Base-by-base conservation (phyloP, 495 filamentous ascomycete species). In the Penicillium lagena region DNA sequence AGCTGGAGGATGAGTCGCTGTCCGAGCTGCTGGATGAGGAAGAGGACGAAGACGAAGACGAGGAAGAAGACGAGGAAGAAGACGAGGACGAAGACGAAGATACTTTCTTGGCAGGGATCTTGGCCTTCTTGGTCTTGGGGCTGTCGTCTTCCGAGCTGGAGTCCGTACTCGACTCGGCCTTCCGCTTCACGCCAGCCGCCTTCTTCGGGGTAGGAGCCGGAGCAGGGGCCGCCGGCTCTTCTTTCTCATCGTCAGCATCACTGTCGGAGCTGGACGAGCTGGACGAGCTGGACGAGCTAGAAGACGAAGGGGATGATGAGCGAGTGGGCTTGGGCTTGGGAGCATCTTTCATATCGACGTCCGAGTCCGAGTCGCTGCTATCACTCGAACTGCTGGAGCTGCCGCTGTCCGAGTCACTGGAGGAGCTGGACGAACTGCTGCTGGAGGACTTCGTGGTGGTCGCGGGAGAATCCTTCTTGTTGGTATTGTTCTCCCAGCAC, bases 241-340 rank as follows among this genome's bases (percentile, higher is more conserved):
- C 77, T 34, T 82, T 73, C 51, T 76, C 77, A 39, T 79, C 78
- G 48, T 84, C 79, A 12, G 74, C 74, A 40, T 83, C 80, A 56
- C 77, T 82, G 29, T 82, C 80, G 28, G 77, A 82, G 44, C 66
- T 71, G 34, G 69, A 77, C 2, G 67, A 70, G 27, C 71, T 70
- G 29, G 63, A 70, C 3, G 62, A 22, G 22, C 22, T 22, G 22
- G 22, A 70, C 3, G 62, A 22, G 22, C 22, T 22, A 4, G 22
- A 67, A 9, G 68, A 66, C n/a, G 64, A 66, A 34, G 68, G 62
- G 42, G 73, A 64, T 7, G 66, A 58, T 7, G 64, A 57, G 35
- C 50, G 51, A 13, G 45, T 44, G 7, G 51, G 27, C 47, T 59
- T 64, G 34, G 39, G 31, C 40, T 65, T 60, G 7, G 64, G 68